These are phyloP conservation scores for Toxicodendron radicans DNA, from an alignment of 345 rosid genomes.

Conservation along the genomic window DNA sequence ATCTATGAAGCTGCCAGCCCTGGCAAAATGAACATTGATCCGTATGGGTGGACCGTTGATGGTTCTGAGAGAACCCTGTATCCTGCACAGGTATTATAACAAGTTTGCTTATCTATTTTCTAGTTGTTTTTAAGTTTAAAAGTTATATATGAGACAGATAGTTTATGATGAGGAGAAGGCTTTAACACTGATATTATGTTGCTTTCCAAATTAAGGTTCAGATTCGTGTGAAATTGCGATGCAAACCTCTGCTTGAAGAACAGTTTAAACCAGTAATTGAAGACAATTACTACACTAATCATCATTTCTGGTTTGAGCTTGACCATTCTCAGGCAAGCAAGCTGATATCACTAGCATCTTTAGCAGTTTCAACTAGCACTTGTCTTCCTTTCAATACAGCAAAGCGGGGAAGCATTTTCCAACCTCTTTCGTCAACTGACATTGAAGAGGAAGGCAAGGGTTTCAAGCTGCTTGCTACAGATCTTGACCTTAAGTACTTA, in stretches of 20 bases:
- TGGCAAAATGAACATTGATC: conserved; percentile 66
- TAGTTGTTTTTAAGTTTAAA: neutral
- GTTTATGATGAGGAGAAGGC: neutral
- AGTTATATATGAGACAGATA: neutral
- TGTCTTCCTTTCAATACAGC: conserved; percentile 15
- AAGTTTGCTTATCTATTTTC: neutral
- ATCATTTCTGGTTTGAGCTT: conserved; percentile 75
- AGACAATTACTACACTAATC: conserved; percentile 52
- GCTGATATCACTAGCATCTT: conserved; percentile 53
- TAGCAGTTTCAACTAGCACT: conserved; percentile 37
- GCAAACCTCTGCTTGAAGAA: conserved; percentile 69
- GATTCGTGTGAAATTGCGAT: conserved; percentile 44
- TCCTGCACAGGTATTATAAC: conserved; percentile 71
- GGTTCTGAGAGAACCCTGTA: conserved; percentile 57
- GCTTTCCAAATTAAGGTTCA: conserved; percentile 50
- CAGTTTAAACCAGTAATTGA: conserved; percentile 53
- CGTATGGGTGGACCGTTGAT: conserved; percentile 65
- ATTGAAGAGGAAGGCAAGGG: conserved; percentile 31
- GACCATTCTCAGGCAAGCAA: conserved; percentile 66
- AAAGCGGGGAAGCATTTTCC: conserved; percentile 26
- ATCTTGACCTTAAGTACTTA: conserved; percentile 7
- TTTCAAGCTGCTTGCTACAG: conserved; percentile 9
- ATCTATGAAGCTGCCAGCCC: conserved; percentile 72
- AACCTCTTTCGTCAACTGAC: conserved; percentile 25
- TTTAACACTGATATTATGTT: conserved; percentile 17